Evolutionary conservation across 345 rosid genomes (phyloP).

Genomic region (Camelina hispida): DNA sequence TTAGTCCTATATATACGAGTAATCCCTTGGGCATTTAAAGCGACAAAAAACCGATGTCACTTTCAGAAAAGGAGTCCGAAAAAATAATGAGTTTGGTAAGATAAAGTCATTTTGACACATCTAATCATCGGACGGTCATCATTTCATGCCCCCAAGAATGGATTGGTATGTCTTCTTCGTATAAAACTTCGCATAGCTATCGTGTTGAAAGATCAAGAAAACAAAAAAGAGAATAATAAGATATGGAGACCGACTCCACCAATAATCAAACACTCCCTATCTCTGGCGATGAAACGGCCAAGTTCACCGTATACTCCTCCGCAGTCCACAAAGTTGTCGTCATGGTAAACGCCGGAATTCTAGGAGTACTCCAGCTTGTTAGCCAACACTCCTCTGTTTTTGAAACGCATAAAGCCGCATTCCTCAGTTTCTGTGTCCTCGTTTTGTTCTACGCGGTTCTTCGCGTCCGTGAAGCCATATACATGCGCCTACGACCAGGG

Average conservation of each 20-base stretch:
- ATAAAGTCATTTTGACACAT: too few species aligned
- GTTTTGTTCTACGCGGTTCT: slow-evolving; percentile 20
- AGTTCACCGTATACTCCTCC: slow-evolving; percentile 20
- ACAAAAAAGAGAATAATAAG: background rate
- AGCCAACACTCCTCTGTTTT: slow-evolving; percentile 31
- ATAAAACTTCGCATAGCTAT: background rate
- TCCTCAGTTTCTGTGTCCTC: slow-evolving; percentile 22
- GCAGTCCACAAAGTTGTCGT: slow-evolving; percentile 39
- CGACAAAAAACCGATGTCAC: too few species aligned
- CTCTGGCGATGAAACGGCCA: slow-evolving; percentile 1
- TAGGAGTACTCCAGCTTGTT: slow-evolving; percentile 31
- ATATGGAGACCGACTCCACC: background rate
- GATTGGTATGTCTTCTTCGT: background rate
- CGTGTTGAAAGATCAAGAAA: background rate
- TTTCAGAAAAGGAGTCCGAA: too few species aligned
- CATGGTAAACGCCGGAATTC: slow-evolving; percentile 26
- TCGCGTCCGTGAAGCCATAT: slow-evolving; percentile 10
- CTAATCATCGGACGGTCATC: too few species aligned
- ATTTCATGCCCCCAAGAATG: background rate
- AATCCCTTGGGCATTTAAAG: too few species aligned
- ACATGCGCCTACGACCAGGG: slow-evolving; percentile 14
- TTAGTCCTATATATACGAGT: too few species aligned
- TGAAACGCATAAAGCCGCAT: slow-evolving; percentile 26
- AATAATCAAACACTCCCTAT: background rate
- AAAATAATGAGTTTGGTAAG: too few species aligned